A percentile compares a stretch with the other conserved stretches of the same genome.
Evolutionary conservation across 2,329 filamentous ascomycete genomes (phyloP).

Genomic region (Mollisiaceae sp.): DNA sequence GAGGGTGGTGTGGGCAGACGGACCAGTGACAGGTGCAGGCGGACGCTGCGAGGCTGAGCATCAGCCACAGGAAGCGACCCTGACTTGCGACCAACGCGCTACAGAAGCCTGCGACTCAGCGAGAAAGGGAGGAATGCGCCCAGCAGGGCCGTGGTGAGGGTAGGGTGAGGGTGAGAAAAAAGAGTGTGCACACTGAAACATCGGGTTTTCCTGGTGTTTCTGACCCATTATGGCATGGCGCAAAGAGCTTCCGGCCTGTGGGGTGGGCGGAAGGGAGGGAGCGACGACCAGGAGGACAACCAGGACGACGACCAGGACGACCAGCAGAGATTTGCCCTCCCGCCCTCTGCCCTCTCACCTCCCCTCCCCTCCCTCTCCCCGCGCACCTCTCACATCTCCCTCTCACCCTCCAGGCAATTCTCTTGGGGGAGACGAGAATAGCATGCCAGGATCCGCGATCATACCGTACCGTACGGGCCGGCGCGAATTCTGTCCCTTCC

Average conservation of each 20-base stretch:
- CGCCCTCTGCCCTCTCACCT: conserved; percentile 4
- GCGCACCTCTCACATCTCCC: no score
- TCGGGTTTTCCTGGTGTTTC: conserved; percentile 8
- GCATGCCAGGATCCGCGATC: conserved; percentile 4
- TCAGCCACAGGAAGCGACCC: conserved; percentile 23
- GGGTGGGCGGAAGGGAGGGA: background rate
- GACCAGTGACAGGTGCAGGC: conserved; percentile 22
- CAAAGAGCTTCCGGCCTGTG: background rate
- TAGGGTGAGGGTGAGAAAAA: background rate
- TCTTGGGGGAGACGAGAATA: conserved; percentile 21
- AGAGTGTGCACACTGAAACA: conserved; percentile 7
- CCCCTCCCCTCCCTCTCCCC: background rate
- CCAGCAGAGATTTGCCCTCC: conserved; percentile 3
- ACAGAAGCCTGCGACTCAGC: conserved; percentile 18
- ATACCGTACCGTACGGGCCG: conserved; percentile 20
- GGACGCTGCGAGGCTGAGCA: conserved; percentile 26
- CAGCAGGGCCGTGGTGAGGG: conserved; percentile 7
- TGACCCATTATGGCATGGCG: background rate
- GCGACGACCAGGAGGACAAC: no score
- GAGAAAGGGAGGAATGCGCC: conserved; percentile 7
- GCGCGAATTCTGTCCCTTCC: conserved; percentile 20
- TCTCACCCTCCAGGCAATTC: background rate
- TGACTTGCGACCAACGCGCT: conserved; percentile 6
- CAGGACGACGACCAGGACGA: no score
- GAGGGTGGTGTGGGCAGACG: conserved; percentile 12